A percentile compares a stretch with the other conserved stretches of the same genome.
These are phyloP conservation scores for Cutaneotrichosporon mucoides DNA, from an alignment of 1,284 basidiomycete species.

Conservation along the genomic window DNA sequence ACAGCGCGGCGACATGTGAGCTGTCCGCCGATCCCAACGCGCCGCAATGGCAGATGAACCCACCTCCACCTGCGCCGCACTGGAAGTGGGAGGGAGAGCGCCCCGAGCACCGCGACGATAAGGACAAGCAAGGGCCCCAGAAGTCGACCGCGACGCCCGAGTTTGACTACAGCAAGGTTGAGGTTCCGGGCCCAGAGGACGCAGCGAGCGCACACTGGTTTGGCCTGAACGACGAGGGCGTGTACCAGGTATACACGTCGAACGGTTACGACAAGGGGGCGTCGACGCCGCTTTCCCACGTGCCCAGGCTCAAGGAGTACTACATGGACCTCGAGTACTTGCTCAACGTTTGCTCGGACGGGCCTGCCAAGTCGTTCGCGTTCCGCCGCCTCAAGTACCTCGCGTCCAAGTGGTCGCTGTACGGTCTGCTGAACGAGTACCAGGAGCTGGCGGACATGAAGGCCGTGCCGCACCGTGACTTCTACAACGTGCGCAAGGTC, in stretches of 20 bases:
- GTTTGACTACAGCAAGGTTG: constrained; percentile 59
- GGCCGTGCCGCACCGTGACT: constrained; percentile 67
- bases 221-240: constrained; percentile 74
- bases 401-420: constrained; percentile 93
- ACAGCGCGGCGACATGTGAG: constrained; percentile 47
- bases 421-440: constrained; percentile 86
- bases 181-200: constrained; percentile 59
- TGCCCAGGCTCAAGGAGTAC: constrained; percentile 88
- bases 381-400: constrained; percentile 90
- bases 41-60: constrained; percentile 74
- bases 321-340: constrained; percentile 94
- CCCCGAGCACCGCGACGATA: constrained; percentile 33
- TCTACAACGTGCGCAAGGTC: constrained; percentile 97
- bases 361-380: constrained; percentile 94
- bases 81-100: constrained; percentile 67
- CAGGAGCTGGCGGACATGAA: constrained; percentile 97
- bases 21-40: constrained; percentile 5
- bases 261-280: constrained; percentile 8
- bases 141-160: constrained; percentile 14
- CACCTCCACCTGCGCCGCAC: constrained; percentile 82
- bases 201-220: constrained; percentile 56
- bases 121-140: constrained; percentile 19
- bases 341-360: constrained; percentile 79
- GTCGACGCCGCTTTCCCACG: constrained; percentile 60
- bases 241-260: constrained; percentile 69